Evolutionary conservation across 352 stramenopile species (phyloP), one percentile per base, ranked within the genome.

Genomic region (Pythium volutum): DNA sequence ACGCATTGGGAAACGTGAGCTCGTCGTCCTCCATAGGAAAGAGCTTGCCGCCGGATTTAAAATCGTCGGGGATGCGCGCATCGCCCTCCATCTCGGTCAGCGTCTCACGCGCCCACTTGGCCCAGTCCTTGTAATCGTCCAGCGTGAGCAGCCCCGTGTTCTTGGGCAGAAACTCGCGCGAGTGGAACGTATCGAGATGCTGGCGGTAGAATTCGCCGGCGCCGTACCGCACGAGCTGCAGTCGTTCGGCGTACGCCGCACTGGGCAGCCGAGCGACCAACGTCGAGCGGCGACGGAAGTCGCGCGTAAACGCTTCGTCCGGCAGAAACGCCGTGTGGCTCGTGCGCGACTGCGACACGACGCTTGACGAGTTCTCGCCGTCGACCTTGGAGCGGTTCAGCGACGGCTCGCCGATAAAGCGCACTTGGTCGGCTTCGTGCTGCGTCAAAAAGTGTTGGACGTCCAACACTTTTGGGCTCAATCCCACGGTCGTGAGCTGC

Each of bases 121-220:
- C 72, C 85, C 85, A 95, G 4, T 57, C 47, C 42, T 79, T 73
- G 64, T 91, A 93, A 55, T 90, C 80, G 18, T 91, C 75, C 34
- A 78, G 73, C 15, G 62, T 77, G 10, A 72, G 59, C 20, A 74
- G 49, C 11, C 71, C 55, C 12, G 62, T 46, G 6, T 54, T 69
- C 47, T 88, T 88, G 2, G 84, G 84, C 26, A 92, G 26, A 39
- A 92, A 84, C 4, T 92, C 68, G 2, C 75, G 72, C 42, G 81
- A 88, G 62, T 91, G 76, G 52, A 95, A 95, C 39, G 81, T 92
- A 54, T 95, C 85, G 20, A 89, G 69, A 54, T 93, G 84, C 73
- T 89, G 71, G 25, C 82, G 81, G 68, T 91, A 93, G 55, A 95
- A 93, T 55, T 95, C 79, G 12, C 85, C 85, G 33, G 81, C 81